Conservation (phyloP, 2,329 filamentous ascomycete species). For the Emydomyces testavorans region DNA sequence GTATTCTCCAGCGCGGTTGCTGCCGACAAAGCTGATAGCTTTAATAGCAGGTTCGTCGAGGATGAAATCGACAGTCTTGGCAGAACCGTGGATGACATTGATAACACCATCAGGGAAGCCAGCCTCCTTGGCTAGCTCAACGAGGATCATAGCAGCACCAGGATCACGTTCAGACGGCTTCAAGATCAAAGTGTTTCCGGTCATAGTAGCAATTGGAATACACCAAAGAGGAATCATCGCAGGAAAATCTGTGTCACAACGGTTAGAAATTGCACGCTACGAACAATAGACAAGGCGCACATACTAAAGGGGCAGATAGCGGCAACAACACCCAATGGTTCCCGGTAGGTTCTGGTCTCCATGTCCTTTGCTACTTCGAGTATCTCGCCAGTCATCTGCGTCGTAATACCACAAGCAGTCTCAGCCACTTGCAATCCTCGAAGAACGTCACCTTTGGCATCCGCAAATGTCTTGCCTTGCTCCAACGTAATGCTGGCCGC, state of each 20-base stretch:
- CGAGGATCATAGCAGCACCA: slow-evolving; percentile 55
- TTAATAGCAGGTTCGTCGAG: slow-evolving; percentile 58
- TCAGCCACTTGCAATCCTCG: slow-evolving; percentile 56
- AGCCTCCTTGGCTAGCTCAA: slow-evolving; percentile 51
- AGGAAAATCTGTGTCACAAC: slow-evolving; percentile 45
- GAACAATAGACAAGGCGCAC: slow-evolving; percentile 1
- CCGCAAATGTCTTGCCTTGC: slow-evolving; percentile 57
- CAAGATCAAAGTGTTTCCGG: slow-evolving; percentile 52
- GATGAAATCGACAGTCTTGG: slow-evolving; percentile 57
- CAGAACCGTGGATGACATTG: slow-evolving; percentile 55
- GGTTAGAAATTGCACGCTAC: not conserved
- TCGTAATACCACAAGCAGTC: slow-evolving; percentile 56
- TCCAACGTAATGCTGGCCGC: slow-evolving; percentile 55
- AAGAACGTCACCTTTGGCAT: slow-evolving; percentile 55
- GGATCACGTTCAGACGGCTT: slow-evolving; percentile 58
- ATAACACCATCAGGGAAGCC: slow-evolving; percentile 55
- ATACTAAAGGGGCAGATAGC: slow-evolving; percentile 19
- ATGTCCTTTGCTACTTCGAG: slow-evolving; percentile 57
- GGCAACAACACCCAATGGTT: slow-evolving; percentile 53
- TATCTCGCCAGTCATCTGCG: slow-evolving; percentile 54
- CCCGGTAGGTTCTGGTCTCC: slow-evolving; percentile 55
- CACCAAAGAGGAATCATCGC: slow-evolving; percentile 61
- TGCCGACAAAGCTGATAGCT: slow-evolving; percentile 57
- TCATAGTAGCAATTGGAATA: slow-evolving; percentile 53
- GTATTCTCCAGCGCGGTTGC: slow-evolving; percentile 58